Evolutionary conservation across 371 early-diverging fungal genomes (phyloP).

Genomic region (Rhizomucor pusillus): DNA sequence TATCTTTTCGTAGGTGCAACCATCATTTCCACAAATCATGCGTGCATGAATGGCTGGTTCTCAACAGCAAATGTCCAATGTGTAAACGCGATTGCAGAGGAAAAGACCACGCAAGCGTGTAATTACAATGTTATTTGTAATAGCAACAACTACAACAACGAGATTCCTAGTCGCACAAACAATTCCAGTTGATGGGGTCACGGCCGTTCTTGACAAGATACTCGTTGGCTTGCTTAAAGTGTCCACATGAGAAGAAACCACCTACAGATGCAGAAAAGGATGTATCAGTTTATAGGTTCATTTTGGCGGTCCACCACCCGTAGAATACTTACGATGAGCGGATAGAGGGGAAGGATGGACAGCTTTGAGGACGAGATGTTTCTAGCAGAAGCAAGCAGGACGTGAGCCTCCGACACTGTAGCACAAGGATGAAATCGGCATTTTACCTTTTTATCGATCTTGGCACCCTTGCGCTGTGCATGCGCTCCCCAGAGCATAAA

Average conservation of each 20-base stretch:
- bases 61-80: slow-evolving; percentile 35
- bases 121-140: no score
- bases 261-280: slow-evolving; percentile 1
- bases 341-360: slow-evolving; percentile 97
- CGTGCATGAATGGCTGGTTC: slow-evolving; percentile 30
- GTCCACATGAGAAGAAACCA: slow-evolving; percentile 89
- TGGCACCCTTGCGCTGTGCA: slow-evolving; percentile 77
- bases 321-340: slow-evolving; percentile 54
- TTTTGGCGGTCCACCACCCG: neutral
- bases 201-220: slow-evolving; percentile 71
- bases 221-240: slow-evolving; percentile 93
- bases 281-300: neutral
- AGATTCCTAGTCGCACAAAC: slow-evolving; percentile 23
- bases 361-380: slow-evolving; percentile 84
- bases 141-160: no score
- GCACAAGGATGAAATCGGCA: neutral
- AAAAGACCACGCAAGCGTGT: slow-evolving; percentile 5
- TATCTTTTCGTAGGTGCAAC: slow-evolving; percentile 22
- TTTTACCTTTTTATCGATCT: slow-evolving; percentile 54
- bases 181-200: slow-evolving; percentile 76
- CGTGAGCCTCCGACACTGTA: no score
- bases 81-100: slow-evolving; percentile 29
- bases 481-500: slow-evolving; percentile 98
- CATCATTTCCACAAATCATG: slow-evolving; percentile 40
- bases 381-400: slow-evolving; percentile 24